A percentile compares a stretch with the other conserved stretches of the same genome.
Evolutionary conservation across 352 stramenopile genomes (phyloP).

Genomic region (Globisporangium barbulae): DNA sequence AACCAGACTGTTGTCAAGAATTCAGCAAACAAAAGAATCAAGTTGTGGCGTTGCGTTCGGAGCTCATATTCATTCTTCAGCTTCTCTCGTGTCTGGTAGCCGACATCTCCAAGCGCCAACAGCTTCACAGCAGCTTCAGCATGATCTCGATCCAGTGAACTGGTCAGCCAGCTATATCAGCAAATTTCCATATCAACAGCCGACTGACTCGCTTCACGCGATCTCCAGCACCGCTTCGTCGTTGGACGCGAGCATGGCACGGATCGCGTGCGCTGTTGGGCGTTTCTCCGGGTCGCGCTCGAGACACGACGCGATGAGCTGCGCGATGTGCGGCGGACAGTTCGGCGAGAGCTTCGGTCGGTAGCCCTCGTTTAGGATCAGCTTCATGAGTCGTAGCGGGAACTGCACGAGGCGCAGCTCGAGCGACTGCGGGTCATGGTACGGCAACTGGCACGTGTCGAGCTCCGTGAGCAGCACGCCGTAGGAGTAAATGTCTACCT

Average conservation of each 20-base stretch:
- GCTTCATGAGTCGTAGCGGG: constrained; percentile 54
- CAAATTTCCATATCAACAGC: neutral
- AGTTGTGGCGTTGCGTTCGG: neutral
- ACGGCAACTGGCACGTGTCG: constrained; percentile 70
- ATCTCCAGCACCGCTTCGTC: constrained; percentile 10
- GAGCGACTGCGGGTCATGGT: constrained; percentile 46
- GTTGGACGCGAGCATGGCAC: constrained; percentile 24
- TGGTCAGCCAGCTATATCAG: neutral
- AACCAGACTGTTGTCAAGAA: neutral
- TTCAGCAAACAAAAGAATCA: neutral
- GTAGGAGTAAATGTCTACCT: constrained; percentile 77
- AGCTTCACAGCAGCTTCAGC: neutral
- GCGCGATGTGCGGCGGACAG: constrained; percentile 56
- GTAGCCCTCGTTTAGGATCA: constrained; percentile 53
- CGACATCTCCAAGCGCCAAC: neutral
- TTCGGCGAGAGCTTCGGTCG: constrained; percentile 47
- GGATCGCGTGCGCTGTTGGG: constrained; percentile 47
- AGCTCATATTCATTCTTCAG: neutral
- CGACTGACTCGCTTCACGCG: constrained; percentile 3
- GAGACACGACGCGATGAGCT: constrained; percentile 55
- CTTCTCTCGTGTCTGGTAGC: neutral
- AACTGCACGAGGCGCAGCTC: constrained; percentile 41
- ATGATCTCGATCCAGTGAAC: neutral
- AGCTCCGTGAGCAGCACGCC: constrained; percentile 72
- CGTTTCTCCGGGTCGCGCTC: constrained; percentile 45